Evolutionary conservation across 352 stramenopile species (phyloP), one percentile per base, ranked within the genome.

Genomic region (Aphanomyces euteiches): DNA sequence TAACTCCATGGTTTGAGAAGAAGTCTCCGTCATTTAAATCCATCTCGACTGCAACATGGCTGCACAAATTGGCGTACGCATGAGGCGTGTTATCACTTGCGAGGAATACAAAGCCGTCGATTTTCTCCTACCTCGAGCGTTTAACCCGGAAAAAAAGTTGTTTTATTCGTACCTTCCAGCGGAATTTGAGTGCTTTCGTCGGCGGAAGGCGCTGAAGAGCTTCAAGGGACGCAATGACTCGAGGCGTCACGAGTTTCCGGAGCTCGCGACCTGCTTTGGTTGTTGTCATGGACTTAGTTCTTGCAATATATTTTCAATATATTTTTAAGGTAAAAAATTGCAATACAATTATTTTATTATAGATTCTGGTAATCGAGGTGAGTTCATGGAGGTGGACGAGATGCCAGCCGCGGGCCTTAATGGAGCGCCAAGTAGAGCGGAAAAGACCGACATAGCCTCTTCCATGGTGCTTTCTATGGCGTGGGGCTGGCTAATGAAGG

Each of bases 1-100:
- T 74, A 63, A 92, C 90, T 12, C 84, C 84, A 74, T 90, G 79
- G 28, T 28, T 0, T 61, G 74, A 81, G 72, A 92, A 90, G 69
- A 93, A 93, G 68, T 92, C 84, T 73, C 79, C 83, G 77, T 92
- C 86, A 73, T 91, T 83, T 57, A 89, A 72, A 67, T 93, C 84
- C 56, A 93, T 73, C 74, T 93, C 84, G 66, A 92, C 71, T 65
- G 80, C 73, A 48, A 85, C 84, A 60, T 93, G 83, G 17, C 12
- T 61, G 64, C 64, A 70, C 6, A 21, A 34, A 36, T 70, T 70
- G 45, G 43, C 47, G 47, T 41, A 70, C 3, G 64, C 64, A 34
- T 47, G 4, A 3, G 64, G 64, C 19, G 59, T 57, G 15, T 17
- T 7, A 28, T 13, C 43, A 5, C 37, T 28, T 28, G 28, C 21